phyloP scores from a whole-genome alignment of 2,329 filamentous ascomycete genomes.

The Fusarium pilosicola region DNA sequence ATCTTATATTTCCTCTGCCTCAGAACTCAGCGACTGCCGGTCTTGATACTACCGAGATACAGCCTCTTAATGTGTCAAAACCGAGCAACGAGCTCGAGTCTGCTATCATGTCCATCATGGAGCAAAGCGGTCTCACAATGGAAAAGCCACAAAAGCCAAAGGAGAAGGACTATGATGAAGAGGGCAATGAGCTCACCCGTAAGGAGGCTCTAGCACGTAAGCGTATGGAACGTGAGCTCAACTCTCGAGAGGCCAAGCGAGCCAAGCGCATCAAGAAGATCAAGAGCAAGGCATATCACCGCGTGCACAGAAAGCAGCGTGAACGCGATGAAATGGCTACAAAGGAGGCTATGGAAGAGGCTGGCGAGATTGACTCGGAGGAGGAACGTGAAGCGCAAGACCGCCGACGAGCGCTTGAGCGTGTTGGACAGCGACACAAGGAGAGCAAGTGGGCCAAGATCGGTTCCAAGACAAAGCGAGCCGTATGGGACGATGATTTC shows the following conservation, averaged over 20 bases:
- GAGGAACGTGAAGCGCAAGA: slow-evolving; percentile 73
- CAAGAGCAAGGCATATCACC: slow-evolving; percentile 94
- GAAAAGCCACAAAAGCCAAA: slow-evolving; percentile 57
- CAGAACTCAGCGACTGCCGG: slow-evolving; percentile 73
- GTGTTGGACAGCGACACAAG: slow-evolving; percentile 85
- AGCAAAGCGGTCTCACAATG: slow-evolving; percentile 81
- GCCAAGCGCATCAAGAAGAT: slow-evolving; percentile 98
- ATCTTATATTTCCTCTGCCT: slow-evolving; percentile 86
- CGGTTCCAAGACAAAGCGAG: slow-evolving; percentile 79
- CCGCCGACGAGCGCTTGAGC: slow-evolving; percentile 80
- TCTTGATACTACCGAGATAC: slow-evolving; percentile 69
- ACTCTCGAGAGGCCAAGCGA: slow-evolving; percentile 88
- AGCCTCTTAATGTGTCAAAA: slow-evolving; percentile 69
- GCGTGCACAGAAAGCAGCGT: slow-evolving; percentile 84
- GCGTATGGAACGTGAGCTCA: slow-evolving; percentile 81
- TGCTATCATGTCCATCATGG: slow-evolving; percentile 87
- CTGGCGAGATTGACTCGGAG: slow-evolving; percentile 71
- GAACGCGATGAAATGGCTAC: slow-evolving; percentile 64
- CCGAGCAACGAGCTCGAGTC: slow-evolving; percentile 84
- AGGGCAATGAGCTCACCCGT: slow-evolving; percentile 76
- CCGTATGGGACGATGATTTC: slow-evolving; percentile 90
- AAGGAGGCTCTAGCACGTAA: slow-evolving; percentile 78
- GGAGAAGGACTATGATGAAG: slow-evolving; percentile 73
- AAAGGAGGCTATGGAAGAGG: slow-evolving; percentile 63
- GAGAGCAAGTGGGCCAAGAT: slow-evolving; percentile 95